A percentile compares a stretch with the other conserved stretches of the same genome.
Conservation (phyloP, 2,329 filamentous ascomycete genomes). For the Macrophomina tecta region DNA sequence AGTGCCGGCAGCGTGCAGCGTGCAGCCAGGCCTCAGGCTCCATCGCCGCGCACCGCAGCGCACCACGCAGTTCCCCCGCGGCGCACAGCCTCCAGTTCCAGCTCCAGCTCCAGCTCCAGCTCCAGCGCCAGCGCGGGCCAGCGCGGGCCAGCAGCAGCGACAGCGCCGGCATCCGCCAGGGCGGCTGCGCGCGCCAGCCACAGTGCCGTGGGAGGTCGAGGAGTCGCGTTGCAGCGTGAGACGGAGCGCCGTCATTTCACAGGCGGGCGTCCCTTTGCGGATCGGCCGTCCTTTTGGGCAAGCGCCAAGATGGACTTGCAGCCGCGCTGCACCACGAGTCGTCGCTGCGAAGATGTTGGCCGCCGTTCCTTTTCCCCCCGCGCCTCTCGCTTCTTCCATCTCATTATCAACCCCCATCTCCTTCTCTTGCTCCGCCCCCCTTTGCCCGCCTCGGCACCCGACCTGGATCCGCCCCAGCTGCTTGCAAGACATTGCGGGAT, state of each 20-base stretch:
- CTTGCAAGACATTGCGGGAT: constrained; percentile 9
- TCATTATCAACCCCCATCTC: constrained; percentile 5
- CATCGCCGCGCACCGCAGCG: not conserved
- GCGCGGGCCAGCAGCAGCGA: not conserved
- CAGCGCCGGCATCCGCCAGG: not conserved
- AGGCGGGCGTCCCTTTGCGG: not conserved
- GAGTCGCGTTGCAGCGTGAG: constrained; percentile 1
- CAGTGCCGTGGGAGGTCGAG: not conserved
- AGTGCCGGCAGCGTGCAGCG: constrained; percentile 12
- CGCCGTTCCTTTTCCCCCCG: not conserved
- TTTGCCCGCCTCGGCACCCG: not conserved
- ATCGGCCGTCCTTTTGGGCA: constrained; percentile 20
- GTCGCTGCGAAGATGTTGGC: constrained; percentile 10
- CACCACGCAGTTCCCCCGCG: constrained; percentile 7
- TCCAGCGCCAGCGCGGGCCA: not conserved
- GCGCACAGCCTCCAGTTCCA: not conserved
- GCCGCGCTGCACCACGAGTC: constrained; percentile 6
- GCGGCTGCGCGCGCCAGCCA: not conserved
- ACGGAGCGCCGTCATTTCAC: constrained; percentile 21
- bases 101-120: not conserved
- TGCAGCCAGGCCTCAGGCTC: constrained; percentile 1
- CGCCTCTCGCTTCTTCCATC: not conserved
- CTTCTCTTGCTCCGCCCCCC: constrained; percentile 1
- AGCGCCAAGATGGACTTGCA: constrained; percentile 14
- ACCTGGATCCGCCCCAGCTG: not conserved